Conservation (phyloP, 257 asterid species). For the Nicotiana sylvestris region DNA sequence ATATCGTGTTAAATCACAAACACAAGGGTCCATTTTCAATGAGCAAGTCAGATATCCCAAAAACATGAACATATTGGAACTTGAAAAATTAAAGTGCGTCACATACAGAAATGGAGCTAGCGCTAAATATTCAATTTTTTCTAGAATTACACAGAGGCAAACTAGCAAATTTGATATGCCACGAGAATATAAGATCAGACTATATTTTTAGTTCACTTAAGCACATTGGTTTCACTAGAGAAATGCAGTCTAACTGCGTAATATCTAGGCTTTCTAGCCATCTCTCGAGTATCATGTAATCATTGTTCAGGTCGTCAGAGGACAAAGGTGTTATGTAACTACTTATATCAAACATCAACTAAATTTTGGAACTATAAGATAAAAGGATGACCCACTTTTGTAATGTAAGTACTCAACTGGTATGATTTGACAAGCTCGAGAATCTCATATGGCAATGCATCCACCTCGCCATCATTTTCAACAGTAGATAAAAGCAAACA, state of each 20-base stretch:
- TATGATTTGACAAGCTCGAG: conserved; percentile 61
- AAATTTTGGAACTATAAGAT: conserved; percentile 14
- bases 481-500: conserved; percentile 52
- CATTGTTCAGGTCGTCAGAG: neutral
- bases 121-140: neutral
- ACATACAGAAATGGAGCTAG: neutral
- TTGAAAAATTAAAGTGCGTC: neutral
- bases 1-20: neutral
- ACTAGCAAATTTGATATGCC: neutral
- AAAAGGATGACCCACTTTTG: conserved; percentile 69
- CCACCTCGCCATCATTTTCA: conserved; percentile 32
- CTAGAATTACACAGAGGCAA: neutral
- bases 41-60: neutral
- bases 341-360: neutral
- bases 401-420: conserved; percentile 84
- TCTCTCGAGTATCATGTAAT: neutral
- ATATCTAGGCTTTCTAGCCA: neutral
- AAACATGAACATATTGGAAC: neutral
- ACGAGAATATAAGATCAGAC: neutral
- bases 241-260: neutral
- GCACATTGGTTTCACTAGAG: neutral
- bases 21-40: neutral
- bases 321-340: neutral
- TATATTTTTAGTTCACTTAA: neutral
- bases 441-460: conserved; percentile 47